Evolutionary conservation across 1,284 basidiomycete species (phyloP).

Genomic region (Microbotryomycetes sp.): DNA sequence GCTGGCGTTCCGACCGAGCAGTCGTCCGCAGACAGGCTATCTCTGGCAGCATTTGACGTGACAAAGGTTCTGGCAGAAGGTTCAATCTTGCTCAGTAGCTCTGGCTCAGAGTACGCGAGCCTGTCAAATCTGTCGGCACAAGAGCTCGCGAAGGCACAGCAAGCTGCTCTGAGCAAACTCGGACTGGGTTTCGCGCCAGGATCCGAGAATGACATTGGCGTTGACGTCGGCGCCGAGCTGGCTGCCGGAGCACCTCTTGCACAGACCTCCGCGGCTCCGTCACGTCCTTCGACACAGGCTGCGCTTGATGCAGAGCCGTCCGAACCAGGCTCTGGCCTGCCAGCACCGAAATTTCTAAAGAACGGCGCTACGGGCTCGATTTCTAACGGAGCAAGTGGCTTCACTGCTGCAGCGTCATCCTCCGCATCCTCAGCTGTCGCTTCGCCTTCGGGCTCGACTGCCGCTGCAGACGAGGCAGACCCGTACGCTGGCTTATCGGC

Average conservation of each 20-base stretch:
- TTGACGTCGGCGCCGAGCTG: slow-evolving; percentile 42
- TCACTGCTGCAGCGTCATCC: background rate
- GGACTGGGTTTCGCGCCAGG: slow-evolving; percentile 38
- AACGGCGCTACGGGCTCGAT: background rate
- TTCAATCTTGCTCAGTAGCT: slow-evolving; percentile 40
- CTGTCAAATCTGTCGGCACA: slow-evolving; percentile 37
- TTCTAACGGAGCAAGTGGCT: background rate
- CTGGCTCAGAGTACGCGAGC: slow-evolving; percentile 42
- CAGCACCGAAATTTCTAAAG: background rate
- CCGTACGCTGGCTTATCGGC: slow-evolving; percentile 47
- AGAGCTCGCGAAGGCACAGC: slow-evolving; percentile 41
- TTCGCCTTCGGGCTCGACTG: background rate
- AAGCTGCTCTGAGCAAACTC: slow-evolving; percentile 38
- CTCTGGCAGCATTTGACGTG: slow-evolving; percentile 39
- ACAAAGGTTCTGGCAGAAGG: slow-evolving; percentile 39
- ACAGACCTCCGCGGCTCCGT: background rate
- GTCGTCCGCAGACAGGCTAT: slow-evolving; percentile 21
- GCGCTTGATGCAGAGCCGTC: background rate
- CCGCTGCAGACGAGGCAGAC: slow-evolving; percentile 13
- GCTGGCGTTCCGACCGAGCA: background rate
- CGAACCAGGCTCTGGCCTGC: background rate
- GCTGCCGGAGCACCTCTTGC: slow-evolving; percentile 8
- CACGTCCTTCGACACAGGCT: background rate
- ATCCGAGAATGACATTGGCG: slow-evolving; percentile 40
- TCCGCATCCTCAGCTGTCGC: background rate